A percentile compares a stretch with the other conserved stretches of the same genome.
phyloP scores from a whole-genome alignment of 2,329 filamentous ascomycete species.

The Penicillium sp. region DNA sequence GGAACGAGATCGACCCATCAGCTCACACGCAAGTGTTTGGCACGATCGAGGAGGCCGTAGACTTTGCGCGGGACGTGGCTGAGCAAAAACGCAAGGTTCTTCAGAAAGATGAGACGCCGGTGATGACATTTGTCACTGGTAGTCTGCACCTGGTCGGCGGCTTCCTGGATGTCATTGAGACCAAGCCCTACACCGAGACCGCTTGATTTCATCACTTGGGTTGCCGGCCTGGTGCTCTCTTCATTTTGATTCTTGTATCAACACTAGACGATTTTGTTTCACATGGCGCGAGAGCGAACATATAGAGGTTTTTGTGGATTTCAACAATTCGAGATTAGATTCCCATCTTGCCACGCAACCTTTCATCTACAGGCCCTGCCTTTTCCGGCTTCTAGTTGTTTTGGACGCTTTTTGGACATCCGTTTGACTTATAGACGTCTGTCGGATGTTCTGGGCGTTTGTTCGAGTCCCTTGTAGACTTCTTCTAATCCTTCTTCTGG shows the following conservation, averaged over 20 bases:
- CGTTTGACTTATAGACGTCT: too few species aligned
- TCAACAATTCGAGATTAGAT: conserved; percentile 28
- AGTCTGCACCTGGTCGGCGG: conserved; percentile 83
- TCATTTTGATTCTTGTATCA: conserved; percentile 22
- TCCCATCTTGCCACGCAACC: conserved; percentile 1
- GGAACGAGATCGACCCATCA: conserved; percentile 55
- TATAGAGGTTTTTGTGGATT: conserved; percentile 26
- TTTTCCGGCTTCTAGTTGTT: too few species aligned
- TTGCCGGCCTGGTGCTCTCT: conserved; percentile 11
- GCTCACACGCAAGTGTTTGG: conserved; percentile 56
- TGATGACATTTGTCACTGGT: conserved; percentile 72
- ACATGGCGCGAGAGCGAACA: conserved; percentile 8
- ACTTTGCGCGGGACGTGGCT: conserved; percentile 51
- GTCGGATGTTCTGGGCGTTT: too few species aligned
- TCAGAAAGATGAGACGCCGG: conserved; percentile 40
- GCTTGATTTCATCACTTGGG: conserved; percentile 4
- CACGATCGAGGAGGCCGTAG: conserved; percentile 70
- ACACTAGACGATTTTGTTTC: conserved; percentile 18
- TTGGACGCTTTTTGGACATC: too few species aligned
- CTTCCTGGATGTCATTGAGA: conserved; percentile 69
- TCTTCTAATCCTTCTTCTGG: too few species aligned
- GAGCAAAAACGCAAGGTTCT: conserved; percentile 30
- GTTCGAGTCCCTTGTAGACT: too few species aligned
- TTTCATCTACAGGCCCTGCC: background rate
- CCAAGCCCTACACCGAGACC: conserved; percentile 28